Evolutionary conservation across 2,329 filamentous ascomycete genomes (phyloP), one percentile per base, ranked within the genome.

Genomic region (Nemania sp.): DNA sequence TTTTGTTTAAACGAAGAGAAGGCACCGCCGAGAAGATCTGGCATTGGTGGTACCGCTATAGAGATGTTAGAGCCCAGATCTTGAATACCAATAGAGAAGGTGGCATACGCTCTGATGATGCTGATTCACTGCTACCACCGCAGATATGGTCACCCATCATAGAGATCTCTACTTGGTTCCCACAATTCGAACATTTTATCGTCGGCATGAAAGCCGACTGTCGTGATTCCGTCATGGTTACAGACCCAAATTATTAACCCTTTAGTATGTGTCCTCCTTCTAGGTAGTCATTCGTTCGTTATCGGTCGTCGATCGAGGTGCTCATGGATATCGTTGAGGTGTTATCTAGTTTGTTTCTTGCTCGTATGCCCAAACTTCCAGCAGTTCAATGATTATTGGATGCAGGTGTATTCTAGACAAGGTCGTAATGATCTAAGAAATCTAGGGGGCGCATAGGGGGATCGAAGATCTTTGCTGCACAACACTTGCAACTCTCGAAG

Each of bases 101-200:
- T 58, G 41, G 76, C 77, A 45, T 70, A 78, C 87, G 78, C 75
- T 86, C 85, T 75, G 82, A 81, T 80, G 83, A 77, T 68, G 81
- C 77, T 8, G 67, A 29, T 41, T 66, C 62, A 64, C 77, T 72
- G 69, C 79, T 68, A 66, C 79, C 82, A 53, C 79, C 79, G 79
- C 94, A 97, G 69, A 93, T 79, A 82, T 97, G 94, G 70, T 97
- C 93, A 69, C 93, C 93, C 90, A 97, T 92, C 79, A 90, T 84
- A 47, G 92, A 91, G 73, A 97, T 96, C 77, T 94, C 91, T 67
- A 97, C 92, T 75, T 94, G 88, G 47, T 83, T 80, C 47, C 89
- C 88, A 78, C 93, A 97, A 82, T 86, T 89, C 61, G 93, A 97
- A 81, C 93, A 97, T 85, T 95, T 97, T 81, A 97, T 92, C 26